These are phyloP conservation scores for Medicago lupulina DNA, from an alignment of 306 rosid species.

Conservation along the genomic window DNA sequence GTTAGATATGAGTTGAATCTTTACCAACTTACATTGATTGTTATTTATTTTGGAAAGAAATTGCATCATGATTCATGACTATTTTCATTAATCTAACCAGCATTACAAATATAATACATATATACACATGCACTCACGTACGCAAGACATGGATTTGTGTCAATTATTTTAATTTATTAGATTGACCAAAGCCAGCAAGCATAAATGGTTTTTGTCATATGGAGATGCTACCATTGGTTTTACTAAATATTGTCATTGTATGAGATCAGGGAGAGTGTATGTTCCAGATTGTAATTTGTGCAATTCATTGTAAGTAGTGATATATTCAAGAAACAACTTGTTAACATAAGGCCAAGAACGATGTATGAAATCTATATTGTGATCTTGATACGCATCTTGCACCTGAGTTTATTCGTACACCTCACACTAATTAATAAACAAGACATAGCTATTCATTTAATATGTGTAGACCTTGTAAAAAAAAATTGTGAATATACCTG, in stretches of 20 bases:
- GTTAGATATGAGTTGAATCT: too few relatives aligned
- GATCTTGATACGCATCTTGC: constrained; percentile 60
- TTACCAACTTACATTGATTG: too few relatives aligned
- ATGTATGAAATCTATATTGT: constrained; percentile 57
- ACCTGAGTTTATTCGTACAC: constrained; percentile 45
- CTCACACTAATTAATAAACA: constrained; percentile 18
- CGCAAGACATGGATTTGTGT: neutral
- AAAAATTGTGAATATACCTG: neutral
- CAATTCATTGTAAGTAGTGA: constrained; percentile 43
- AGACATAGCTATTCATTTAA: constrained; percentile 9
- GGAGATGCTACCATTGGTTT: constrained; percentile 45
- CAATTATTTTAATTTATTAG: neutral
- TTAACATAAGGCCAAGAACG: constrained; percentile 55
- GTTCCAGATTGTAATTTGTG: constrained; percentile 40
- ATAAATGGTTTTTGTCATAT: constrained; percentile 25
- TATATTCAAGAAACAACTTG: constrained; percentile 48
- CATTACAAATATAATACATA: too few relatives aligned
- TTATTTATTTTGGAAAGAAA: too few relatives aligned
- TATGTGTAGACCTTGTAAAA: too few relatives aligned
- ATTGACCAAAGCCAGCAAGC: constrained; percentile 39
- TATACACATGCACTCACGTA: too few relatives aligned
- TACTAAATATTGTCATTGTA: constrained; percentile 41
- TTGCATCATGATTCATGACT: too few relatives aligned
- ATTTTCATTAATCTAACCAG: too few relatives aligned
- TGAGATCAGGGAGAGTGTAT: neutral